Base-by-base conservation (phyloP, 73 alveolate species). In the Blepharisma japonicum region DNA sequence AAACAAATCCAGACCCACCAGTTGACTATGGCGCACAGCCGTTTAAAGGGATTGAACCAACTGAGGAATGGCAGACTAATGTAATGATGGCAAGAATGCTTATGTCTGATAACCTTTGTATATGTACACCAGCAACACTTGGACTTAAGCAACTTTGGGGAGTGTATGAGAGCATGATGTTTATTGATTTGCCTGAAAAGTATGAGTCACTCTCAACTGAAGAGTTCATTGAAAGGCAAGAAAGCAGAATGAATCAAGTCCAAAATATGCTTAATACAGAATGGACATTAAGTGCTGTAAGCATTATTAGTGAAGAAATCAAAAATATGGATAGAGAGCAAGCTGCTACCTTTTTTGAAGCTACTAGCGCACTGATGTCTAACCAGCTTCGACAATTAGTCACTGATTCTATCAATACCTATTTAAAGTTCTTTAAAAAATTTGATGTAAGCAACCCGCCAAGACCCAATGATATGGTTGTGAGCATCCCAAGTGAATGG, bases 81-180 rank as follows among this genome's bases (percentile, higher is more conserved):
- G 97, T 93, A 27, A 93, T 90, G 95, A 93, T 87, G 92, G 98
- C 98, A 6, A 81, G 96, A 82, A 87, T 90, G 94, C 90, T 90
- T 21, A 93, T 93, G 92, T 86, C 89, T 61, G 94, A 88, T 55
- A 93, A 93, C 68, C 87, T 93, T 7, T 93, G 94, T 39, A 93
- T 93, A 50, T 90, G 94, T 70, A 84, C 95, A 27, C 85, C 89
- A 72, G 92, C 98, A 18, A 90, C 98, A 8, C 83, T 93, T 6
- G 83, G 84, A 67, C 86, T 93, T 23, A 85, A 87, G 88, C 84
- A 84, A 68, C 89, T 90, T 25, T 93, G 98, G 98, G 90, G 84
- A 81, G 94, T 89, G 61, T 93, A 85, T 74, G 93, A 90, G 47
- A 88, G 77, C 70, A 71, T 83, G 79, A 89, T 90, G 51, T 90